Evolutionary conservation across 352 stramenopile genomes (phyloP).

Genomic region (Pythium grandisporangium): DNA sequence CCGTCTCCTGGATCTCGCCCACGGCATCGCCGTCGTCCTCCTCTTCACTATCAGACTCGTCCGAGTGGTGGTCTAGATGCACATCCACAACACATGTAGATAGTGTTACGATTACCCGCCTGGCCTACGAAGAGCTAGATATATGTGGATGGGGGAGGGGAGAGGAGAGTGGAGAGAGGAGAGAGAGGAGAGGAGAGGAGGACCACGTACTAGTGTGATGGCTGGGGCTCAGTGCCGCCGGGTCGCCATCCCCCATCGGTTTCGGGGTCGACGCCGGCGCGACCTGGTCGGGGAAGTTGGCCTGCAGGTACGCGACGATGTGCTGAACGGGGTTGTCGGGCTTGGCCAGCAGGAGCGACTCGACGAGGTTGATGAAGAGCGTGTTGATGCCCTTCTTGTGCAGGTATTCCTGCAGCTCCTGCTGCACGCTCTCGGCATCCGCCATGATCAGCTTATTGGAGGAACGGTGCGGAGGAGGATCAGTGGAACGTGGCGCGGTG

Average conservation of each 20-base stretch:
- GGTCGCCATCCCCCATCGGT: constrained; percentile 23
- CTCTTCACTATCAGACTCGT: constrained; percentile 84
- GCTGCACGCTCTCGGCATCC: constrained; percentile 81
- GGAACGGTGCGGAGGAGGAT: too few relatives aligned
- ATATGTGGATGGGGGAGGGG: too few relatives aligned
- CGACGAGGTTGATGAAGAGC: constrained; percentile 89
- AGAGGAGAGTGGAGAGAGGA: too few relatives aligned
- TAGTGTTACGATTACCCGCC: too few relatives aligned
- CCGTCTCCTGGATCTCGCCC: constrained; percentile 66
- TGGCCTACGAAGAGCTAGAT: too few relatives aligned
- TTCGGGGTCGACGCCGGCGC: constrained; percentile 28
- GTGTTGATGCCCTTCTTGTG: constrained; percentile 90
- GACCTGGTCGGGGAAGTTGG: constrained; percentile 82
- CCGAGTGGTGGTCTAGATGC: constrained; percentile 66
- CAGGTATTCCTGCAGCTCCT: constrained; percentile 88
- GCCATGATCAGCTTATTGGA: too few relatives aligned
- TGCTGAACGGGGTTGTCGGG: constrained; percentile 84
- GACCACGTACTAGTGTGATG: constrained; percentile 18
- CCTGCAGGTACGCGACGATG: constrained; percentile 86
- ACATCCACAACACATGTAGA: too few relatives aligned
- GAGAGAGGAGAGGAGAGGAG: too few relatives aligned
- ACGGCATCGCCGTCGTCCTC: constrained; percentile 77
- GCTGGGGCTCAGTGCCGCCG: constrained; percentile 11
- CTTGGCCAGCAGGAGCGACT: constrained; percentile 85
- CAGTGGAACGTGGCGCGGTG: too few relatives aligned